Percentiles rank a stretch among this genome's conserved stretches.
These are phyloP conservation scores for Cardiospermum halicacabum DNA, from an alignment of 345 rosid genomes.

Conservation along the genomic window DNA sequence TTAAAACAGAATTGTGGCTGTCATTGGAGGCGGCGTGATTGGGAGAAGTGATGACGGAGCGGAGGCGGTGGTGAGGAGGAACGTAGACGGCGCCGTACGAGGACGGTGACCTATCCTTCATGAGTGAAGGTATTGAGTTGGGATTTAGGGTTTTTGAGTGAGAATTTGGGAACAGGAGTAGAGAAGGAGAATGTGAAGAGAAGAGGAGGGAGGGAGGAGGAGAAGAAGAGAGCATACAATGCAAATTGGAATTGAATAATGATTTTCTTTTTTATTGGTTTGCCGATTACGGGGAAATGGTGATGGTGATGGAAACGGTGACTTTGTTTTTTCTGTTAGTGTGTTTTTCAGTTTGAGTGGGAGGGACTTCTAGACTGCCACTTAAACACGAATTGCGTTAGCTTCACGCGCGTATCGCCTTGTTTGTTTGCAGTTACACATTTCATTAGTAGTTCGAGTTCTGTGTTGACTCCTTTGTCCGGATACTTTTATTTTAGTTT, in stretches of 20 bases:
- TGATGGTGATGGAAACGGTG: not conserved
- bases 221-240: conserved; percentile 31
- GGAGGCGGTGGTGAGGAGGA: conserved; percentile 77
- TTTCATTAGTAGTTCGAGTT: not conserved
- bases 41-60: conserved; percentile 35
- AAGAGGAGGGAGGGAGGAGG: conserved; percentile 1
- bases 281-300: not conserved
- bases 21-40: conserved; percentile 25
- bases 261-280: not conserved
- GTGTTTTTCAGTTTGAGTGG: not conserved
- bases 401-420: not conserved
- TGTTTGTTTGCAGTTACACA: not conserved
- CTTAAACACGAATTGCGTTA: not conserved
- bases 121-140: conserved; percentile 16
- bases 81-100: conserved; percentile 54
- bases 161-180: not conserved
- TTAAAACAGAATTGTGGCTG: conserved; percentile 9
- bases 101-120: conserved; percentile 75
- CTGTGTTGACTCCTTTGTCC: too few relatives aligned
- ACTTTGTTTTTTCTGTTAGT: too few relatives aligned
- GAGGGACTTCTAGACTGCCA: too few relatives aligned
- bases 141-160: conserved; percentile 26
- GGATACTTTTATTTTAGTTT: too few relatives aligned
- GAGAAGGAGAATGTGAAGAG: conserved; percentile 6
- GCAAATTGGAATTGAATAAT: conserved; percentile 6